Conservation (phyloP, 305 asterid species). For the Fraxinus paxiana region DNA sequence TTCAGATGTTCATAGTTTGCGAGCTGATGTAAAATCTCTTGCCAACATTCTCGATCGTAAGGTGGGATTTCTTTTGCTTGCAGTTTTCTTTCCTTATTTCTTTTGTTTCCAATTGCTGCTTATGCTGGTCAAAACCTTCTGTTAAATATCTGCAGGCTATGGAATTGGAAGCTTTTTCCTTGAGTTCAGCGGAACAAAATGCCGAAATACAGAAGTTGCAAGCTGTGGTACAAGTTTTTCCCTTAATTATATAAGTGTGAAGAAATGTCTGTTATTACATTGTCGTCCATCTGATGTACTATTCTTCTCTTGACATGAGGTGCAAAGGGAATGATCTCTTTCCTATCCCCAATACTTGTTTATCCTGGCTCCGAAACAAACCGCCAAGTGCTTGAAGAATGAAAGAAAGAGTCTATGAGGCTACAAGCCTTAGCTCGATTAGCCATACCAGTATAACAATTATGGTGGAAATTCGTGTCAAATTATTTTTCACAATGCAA, state of each 20-base stretch:
- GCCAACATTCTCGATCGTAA: constrained; percentile 59
- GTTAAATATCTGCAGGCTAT: constrained; percentile 47
- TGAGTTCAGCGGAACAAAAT: constrained; percentile 59
- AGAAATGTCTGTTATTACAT: constrained; percentile 3
- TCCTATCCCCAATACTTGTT: background rate
- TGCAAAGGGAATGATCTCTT: background rate
- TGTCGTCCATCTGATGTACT: background rate
- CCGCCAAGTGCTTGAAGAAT: background rate
- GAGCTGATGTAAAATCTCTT: constrained; percentile 71
- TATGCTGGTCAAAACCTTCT: background rate
- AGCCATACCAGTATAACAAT: background rate
- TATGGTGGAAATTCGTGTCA: background rate
- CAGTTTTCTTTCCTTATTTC: constrained; percentile 4
- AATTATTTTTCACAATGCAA: background rate
- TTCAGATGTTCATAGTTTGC: constrained; percentile 63
- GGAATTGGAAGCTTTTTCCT: constrained; percentile 56
- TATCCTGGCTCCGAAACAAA: background rate
- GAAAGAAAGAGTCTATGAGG: background rate
- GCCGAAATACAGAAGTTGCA: constrained; percentile 66
- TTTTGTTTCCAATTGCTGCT: constrained; percentile 11
- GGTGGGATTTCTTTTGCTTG: constrained; percentile 38
- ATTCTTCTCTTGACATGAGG: background rate
- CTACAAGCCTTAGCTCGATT: background rate
- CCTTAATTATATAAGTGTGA: constrained; percentile 12
- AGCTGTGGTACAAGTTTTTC: constrained; percentile 45